Evolutionary conservation across 169 alveolate genomes (phyloP), one percentile per base, ranked within the genome.

Genomic region (Plasmodium chabaudi): DNA sequence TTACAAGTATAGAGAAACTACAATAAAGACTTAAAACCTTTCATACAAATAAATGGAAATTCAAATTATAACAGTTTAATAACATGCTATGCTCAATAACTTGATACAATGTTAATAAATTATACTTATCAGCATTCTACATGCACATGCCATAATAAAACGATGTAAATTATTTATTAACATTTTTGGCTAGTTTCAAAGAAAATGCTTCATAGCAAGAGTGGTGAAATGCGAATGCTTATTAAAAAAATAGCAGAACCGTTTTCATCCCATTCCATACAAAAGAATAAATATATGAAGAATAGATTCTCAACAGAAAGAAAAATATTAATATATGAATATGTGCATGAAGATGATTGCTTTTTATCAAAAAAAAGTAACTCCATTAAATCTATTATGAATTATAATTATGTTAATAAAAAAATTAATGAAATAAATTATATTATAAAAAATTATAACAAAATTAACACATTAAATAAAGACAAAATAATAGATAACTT

Each of bases 321-420:
- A 6, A 86, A 86, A 70, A 70, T 27, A 13, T 4, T 86, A 34
- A 39, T 71, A 10, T 86, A 70, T 57, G 74, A 86, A 23, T 53
- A 68, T 63, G 64, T 86, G 2, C 9, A 3, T 57, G 60, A 70
- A 44, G 60, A 21, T 9, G 74, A 86, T 13, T 51, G 65, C 15
- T 86, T 69, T 49, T 69, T 86, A 60, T 21, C 19, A 53, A 55
- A 72, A 64, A 86, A 70, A 49, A 25, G 63, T 10, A 49, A 55
- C 21, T 57, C 77, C 6, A 61, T 86, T 51, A 23, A 59, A 25
- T 68, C 91, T 25, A 19, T 86, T 6, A 47, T 86, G 44, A 86
- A 86, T 56, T 63, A 86, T 63, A 59, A 25, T 17, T 86, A 86
- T 55, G 87, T 86, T 19, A 70, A 86, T 60, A 64, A 68, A 15